Evolutionary conservation across 495 filamentous ascomycete species (phyloP), one percentile per base, ranked within the genome.

Genomic region (Penicillium verhagenii): DNA sequence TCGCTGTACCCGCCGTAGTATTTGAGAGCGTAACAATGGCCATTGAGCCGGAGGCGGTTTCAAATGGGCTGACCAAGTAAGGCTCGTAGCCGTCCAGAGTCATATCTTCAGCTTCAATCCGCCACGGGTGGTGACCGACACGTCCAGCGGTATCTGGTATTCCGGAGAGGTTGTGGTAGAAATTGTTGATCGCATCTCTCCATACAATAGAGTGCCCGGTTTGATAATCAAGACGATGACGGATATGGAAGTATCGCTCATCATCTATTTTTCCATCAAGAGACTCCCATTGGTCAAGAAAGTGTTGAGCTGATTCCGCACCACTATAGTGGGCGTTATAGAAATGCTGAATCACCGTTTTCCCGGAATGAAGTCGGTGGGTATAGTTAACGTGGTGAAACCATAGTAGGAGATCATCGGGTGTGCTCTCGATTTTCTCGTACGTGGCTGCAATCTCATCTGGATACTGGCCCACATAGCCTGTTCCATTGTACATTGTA

Each of bases 371-470:
- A 13, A 90, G 79, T 16, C 63, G 67, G 40, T 87, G 80, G 0
- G 84, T 89, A 57, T 87, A 90, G 18, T 76, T 74, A 0, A 90
- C 86, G 63, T 90, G 87, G 63, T 90, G 87, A 71, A 90, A 90
- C 87, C 86, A 90, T 6, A 90, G 70, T 0, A 89, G 63, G 6
- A 90, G 73, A 43, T 90, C 72, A 50, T 90, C 87, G 0, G 87
- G 86, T 2, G 87, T 90, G 0, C 80, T 84, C 5, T 80, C 76
- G 38, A 84, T 71, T 31, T 78, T 72, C 46, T 90, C 87, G 55
- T 76, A 89, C 64, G 66, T 66, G 0, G 61, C 53, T 0, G 80
- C 79, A 3, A 90, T 60, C 46, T 86, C 83, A 4, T 69, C 57
- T 3, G 87, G 83, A 63, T 90, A 90, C 53, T 88, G 85, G 6